Evolutionary conservation across 768 basidiomycete genomes (phyloP).

Genomic region (Trametes punicea): DNA sequence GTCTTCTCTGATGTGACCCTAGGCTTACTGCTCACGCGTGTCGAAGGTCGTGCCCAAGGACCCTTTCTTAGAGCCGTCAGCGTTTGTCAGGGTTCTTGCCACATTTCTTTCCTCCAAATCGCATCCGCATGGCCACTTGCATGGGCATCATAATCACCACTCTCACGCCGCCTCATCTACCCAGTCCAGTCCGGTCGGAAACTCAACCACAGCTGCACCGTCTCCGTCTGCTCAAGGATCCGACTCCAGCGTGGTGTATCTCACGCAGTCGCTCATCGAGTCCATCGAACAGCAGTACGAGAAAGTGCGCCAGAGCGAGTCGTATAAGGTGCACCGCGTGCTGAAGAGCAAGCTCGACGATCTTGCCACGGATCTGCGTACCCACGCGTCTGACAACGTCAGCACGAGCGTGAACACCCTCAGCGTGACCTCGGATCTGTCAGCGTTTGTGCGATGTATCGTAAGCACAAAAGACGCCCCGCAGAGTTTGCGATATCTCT

Average conservation of each 20-base stretch:
- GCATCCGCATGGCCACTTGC: slow-evolving; percentile 22
- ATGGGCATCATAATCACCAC: slow-evolving; percentile 2
- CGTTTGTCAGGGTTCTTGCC: slow-evolving; percentile 50
- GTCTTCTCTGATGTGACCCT: neutral
- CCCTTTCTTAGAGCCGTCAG: slow-evolving; percentile 69
- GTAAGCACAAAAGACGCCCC: slow-evolving; percentile 35
- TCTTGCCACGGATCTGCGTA: slow-evolving; percentile 38
- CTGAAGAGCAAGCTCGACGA: slow-evolving; percentile 61
- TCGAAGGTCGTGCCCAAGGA: slow-evolving; percentile 57
- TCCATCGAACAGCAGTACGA: slow-evolving; percentile 48
- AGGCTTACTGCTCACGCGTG: neutral
- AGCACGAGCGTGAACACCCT: slow-evolving; percentile 34
- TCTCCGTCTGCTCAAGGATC: neutral
- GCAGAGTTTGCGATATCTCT: slow-evolving; percentile 32
- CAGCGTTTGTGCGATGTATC: slow-evolving; percentile 45
- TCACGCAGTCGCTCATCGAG: slow-evolving; percentile 46
- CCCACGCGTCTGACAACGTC: slow-evolving; percentile 21
- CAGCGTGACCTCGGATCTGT: slow-evolving; percentile 50
- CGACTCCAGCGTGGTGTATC: slow-evolving; percentile 25
- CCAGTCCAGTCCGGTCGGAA: neutral
- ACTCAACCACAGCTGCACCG: neutral
- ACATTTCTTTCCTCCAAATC: slow-evolving; percentile 28
- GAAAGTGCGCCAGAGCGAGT: slow-evolving; percentile 42
- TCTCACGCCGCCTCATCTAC: slow-evolving; percentile 17
- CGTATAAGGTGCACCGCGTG: slow-evolving; percentile 59